phyloP scores from a whole-genome alignment of 805 yeast genomes.

The Lipomyces mesembrius region DNA sequence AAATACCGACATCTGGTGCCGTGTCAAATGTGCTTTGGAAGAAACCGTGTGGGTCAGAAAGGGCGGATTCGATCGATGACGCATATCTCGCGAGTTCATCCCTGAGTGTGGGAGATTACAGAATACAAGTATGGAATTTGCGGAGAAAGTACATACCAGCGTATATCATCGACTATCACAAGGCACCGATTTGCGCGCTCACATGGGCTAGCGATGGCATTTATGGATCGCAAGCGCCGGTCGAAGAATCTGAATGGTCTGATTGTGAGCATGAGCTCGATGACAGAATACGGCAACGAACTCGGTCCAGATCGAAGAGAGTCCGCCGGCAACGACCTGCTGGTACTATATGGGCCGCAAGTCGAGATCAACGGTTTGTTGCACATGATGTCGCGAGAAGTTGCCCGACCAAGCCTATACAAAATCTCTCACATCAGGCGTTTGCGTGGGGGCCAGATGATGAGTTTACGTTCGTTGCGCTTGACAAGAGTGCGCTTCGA shows the following conservation, averaged over 20 bases:
- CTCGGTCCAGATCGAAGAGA: neutral
- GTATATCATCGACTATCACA: slow-evolving; percentile 55
- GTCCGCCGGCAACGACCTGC: slow-evolving; percentile 1
- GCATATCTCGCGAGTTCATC: slow-evolving; percentile 77
- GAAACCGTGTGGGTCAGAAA: slow-evolving; percentile 47
- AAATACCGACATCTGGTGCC: slow-evolving; percentile 75
- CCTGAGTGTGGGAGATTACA: slow-evolving; percentile 64
- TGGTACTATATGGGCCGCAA: slow-evolving; percentile 52
- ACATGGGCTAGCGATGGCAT: slow-evolving; percentile 50
- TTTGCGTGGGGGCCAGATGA: slow-evolving; percentile 63
- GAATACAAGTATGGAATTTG: slow-evolving; percentile 71
- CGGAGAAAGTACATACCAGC: slow-evolving; percentile 74
- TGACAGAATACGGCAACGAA: slow-evolving; percentile 6
- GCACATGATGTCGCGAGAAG: slow-evolving; percentile 53
- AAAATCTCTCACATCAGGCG: slow-evolving; percentile 57
- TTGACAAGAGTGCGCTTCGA: slow-evolving; percentile 22
- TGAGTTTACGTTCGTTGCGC: slow-evolving; percentile 52
- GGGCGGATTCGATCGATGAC: slow-evolving; percentile 43
- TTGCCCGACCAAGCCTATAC: slow-evolving; percentile 51
- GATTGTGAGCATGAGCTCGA: neutral
- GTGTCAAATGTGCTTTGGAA: slow-evolving; percentile 78
- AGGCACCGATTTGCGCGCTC: slow-evolving; percentile 60
- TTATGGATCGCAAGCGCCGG: slow-evolving; percentile 20
- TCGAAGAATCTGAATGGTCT: neutral
- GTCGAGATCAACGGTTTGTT: slow-evolving; percentile 56